phyloP scores from a whole-genome alignment of 2,329 filamentous ascomycete species.

The Paracoccidioides brasiliensis region DNA sequence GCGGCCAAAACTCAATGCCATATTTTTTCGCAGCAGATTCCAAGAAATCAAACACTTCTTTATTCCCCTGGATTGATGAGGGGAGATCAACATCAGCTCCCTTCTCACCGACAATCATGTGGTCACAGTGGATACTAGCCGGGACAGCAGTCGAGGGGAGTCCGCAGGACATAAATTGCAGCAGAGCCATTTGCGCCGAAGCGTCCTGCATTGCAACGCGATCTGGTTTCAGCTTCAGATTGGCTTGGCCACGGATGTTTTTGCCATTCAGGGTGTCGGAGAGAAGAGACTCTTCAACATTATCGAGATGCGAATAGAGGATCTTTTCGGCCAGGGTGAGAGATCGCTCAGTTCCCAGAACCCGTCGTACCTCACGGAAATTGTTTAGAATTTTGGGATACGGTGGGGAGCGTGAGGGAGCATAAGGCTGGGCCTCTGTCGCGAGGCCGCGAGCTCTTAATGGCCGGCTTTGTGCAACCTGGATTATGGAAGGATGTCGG shows the following conservation, averaged over 20 bases:
- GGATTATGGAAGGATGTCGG: background rate
- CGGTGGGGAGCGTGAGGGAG: slow-evolving; percentile 49
- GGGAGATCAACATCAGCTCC: slow-evolving; percentile 78
- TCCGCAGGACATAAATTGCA: slow-evolving; percentile 98
- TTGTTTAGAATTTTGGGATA: slow-evolving; percentile 71
- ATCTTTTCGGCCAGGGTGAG: slow-evolving; percentile 97
- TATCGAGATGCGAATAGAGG: slow-evolving; percentile 87
- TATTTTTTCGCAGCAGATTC: slow-evolving; percentile 86
- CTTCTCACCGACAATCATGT: slow-evolving; percentile 91
- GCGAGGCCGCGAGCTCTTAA: slow-evolving; percentile 7
- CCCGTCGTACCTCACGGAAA: slow-evolving; percentile 59
- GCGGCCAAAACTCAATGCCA: slow-evolving; percentile 91
- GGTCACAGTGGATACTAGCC: slow-evolving; percentile 96
- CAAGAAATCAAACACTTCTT: slow-evolving; percentile 94
- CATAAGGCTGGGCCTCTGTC: slow-evolving; percentile 6
- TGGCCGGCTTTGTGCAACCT: slow-evolving; percentile 7
- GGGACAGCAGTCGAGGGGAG: slow-evolving; percentile 82
- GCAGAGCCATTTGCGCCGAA: slow-evolving; percentile 91
- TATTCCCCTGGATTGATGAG: slow-evolving; percentile 77
- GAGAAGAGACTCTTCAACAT: slow-evolving; percentile 75
- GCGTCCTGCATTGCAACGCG: slow-evolving; percentile 99
- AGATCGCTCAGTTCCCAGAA: slow-evolving; percentile 50
- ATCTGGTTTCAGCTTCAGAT: slow-evolving; percentile 93
- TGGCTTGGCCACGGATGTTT: slow-evolving; percentile 73
- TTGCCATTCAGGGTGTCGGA: slow-evolving; percentile 71